These are phyloP conservation scores for Aureobasidium sp. DNA, from an alignment of 2,329 filamentous ascomycete species.

Conservation along the genomic window DNA sequence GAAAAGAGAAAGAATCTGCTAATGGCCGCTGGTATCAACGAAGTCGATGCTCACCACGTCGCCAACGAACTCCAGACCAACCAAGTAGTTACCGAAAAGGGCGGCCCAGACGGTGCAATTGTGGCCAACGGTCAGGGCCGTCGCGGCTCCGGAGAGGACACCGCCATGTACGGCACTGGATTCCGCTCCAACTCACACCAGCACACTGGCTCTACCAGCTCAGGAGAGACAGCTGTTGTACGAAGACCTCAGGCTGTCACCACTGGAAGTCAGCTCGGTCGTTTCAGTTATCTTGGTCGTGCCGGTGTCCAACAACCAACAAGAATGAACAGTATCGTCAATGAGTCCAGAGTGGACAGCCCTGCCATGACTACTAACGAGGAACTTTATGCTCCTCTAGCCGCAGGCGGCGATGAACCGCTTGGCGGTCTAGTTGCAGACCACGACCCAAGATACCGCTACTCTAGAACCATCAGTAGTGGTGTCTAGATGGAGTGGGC, in stretches of 20 bases:
- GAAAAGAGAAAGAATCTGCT: slow-evolving; percentile 18
- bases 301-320: not conserved
- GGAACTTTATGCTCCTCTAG: slow-evolving; percentile 17
- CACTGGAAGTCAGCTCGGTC: slow-evolving; percentile 15
- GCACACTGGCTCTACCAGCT: slow-evolving; percentile 12
- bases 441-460: slow-evolving; percentile 15
- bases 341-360: slow-evolving; percentile 15
- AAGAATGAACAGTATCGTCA: not conserved
- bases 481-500: slow-evolving; percentile 9
- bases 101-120: slow-evolving; percentile 11
- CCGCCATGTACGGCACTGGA: slow-evolving; percentile 20
- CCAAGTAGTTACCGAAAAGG: not conserved
- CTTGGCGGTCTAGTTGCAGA: slow-evolving; percentile 16
- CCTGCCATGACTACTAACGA: slow-evolving; percentile 17
- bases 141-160: not conserved
- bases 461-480: slow-evolving; percentile 19
- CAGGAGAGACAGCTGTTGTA: slow-evolving; percentile 15
- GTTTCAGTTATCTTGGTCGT: slow-evolving; percentile 17
- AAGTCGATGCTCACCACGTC: slow-evolving; percentile 19
- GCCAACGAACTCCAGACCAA: slow-evolving; percentile 17
- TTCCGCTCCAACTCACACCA: slow-evolving; percentile 16
- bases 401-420: slow-evolving; percentile 11
- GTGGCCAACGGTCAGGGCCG: slow-evolving; percentile 19
- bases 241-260: slow-evolving; percentile 17
- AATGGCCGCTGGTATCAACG: slow-evolving; percentile 21